Base-by-base conservation (phyloP, 305 asterid species). In the Fraxinus platypoda region DNA sequence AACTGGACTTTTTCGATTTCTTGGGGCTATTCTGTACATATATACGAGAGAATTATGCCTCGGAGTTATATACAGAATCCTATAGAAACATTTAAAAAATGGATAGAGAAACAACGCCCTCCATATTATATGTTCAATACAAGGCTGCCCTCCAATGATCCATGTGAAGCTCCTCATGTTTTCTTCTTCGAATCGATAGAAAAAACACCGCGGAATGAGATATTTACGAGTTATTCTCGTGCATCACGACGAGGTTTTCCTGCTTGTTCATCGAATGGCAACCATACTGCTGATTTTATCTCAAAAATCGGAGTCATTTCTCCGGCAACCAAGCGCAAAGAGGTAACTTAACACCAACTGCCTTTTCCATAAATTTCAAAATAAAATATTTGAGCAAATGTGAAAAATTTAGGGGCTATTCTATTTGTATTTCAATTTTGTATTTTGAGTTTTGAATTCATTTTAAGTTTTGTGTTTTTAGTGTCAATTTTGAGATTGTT, bases 71-170 rank as follows among this genome's bases (percentile, higher is more conserved):
- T 89, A 15, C 88, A 85, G 52, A 76, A 76, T 1, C 92, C 94
- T 2, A 84, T 89, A 6, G 87, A 87, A 52, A 87, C 92, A 37
- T 90, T 90, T 70, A 25, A 30, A 34, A 2, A 74, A 0, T 91
- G 95, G 97, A 3, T 11, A 0, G 68, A 34, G 11, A 73, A 11
- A 8, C 25, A 54, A 1, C 25, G 74, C 5, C 88, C 91, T 17
- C 96, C 93, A 1, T 83, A 74, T 46, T 93, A 84, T 81, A 91
- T 92, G 97, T 90, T 91, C 85, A 90, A 93, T 41, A 89, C 91
- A 6, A 81, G 97, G 77, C 4, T 37, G 77, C 92, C 88, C 2
- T 80, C 85, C 1, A 35, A 73, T 19, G 87, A 92, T 57, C 83
- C 97, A 0, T 91, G 98, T 23, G 91, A 90, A 21, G 85, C 93